These are phyloP conservation scores for Pseudogymnoascus sp. DNA, from an alignment of 2,329 filamentous ascomycete genomes.

Conservation along the genomic window DNA sequence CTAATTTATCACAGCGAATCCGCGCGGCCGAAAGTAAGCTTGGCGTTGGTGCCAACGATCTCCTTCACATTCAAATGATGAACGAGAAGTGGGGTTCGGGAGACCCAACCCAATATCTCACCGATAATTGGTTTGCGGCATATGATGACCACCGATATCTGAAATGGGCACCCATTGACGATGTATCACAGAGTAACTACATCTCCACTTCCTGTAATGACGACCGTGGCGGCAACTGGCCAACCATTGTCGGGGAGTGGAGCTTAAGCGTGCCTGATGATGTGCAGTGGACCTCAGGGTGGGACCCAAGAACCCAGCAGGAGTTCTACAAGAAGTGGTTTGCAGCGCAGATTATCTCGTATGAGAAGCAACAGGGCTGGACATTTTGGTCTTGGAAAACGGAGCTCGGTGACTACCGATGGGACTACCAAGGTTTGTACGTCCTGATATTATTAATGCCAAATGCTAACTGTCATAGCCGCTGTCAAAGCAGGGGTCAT, in stretches of 20 bases:
- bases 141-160: constrained; percentile 54
- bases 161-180: constrained; percentile 41
- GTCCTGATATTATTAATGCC: neutral
- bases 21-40: constrained; percentile 39
- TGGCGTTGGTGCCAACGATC: constrained; percentile 33
- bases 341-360: constrained; percentile 45
- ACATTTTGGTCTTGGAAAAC: constrained; percentile 55
- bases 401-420: constrained; percentile 39
- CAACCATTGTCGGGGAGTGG: constrained; percentile 51
- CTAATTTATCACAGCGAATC: constrained; percentile 31
- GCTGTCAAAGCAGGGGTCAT: constrained; percentile 23
- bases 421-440: constrained; percentile 36
- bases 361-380: constrained; percentile 47
- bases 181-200: constrained; percentile 39
- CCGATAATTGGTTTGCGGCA: constrained; percentile 35
- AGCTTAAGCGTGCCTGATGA: constrained; percentile 42
- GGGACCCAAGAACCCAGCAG: constrained; percentile 31
- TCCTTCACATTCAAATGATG: constrained; percentile 47
- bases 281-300: constrained; percentile 37
- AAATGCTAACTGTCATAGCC: constrained; percentile 8
- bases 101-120: constrained; percentile 39
- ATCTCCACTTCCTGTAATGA: constrained; percentile 42
- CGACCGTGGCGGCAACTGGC: constrained; percentile 35
- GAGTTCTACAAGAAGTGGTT: constrained; percentile 50
- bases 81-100: constrained; percentile 47